A percentile compares a stretch with the other conserved stretches of the same genome.
These are phyloP conservation scores for Aureobasidium sp. DNA, from an alignment of 2,329 filamentous ascomycete species.

Conservation along the genomic window DNA sequence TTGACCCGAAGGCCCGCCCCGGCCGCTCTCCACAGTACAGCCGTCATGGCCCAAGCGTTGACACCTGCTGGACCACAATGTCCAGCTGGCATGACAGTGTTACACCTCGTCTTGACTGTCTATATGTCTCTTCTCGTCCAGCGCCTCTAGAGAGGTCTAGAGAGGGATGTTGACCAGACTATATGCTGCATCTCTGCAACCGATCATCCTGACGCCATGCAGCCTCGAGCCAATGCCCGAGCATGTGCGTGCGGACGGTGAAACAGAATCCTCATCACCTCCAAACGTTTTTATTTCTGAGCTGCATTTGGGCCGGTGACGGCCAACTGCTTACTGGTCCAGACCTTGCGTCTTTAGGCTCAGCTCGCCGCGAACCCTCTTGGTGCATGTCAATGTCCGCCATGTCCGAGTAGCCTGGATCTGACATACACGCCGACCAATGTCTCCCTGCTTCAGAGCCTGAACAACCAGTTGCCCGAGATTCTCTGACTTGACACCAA, in stretches of 20 bases:
- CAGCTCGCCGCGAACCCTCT: conserved; percentile 12
- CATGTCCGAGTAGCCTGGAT: neutral
- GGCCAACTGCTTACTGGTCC: neutral
- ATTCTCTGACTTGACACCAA: no score
- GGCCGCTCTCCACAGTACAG: no score
- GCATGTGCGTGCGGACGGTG: neutral
- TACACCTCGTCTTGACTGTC: neutral
- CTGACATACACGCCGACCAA: no score
- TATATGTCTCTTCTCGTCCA: no score
- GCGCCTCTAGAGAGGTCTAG: no score
- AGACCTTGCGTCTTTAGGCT: neutral
- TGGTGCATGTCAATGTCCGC: neutral
- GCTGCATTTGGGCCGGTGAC: neutral
- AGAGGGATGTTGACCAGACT: neutral
- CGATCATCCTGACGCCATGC: no score
- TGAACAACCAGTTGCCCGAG: no score
- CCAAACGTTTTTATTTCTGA: conserved; percentile 6
- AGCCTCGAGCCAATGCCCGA: neutral
- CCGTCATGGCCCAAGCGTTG: no score
- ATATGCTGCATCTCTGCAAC: neutral
- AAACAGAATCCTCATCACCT: neutral
- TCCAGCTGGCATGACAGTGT: no score
- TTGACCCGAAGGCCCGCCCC: neutral
- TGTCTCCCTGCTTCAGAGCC: no score
- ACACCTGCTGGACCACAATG: conserved; percentile 1